Conservation (phyloP, 805 yeast genomes). For the Kluyveromyces nonfermentans region DNA sequence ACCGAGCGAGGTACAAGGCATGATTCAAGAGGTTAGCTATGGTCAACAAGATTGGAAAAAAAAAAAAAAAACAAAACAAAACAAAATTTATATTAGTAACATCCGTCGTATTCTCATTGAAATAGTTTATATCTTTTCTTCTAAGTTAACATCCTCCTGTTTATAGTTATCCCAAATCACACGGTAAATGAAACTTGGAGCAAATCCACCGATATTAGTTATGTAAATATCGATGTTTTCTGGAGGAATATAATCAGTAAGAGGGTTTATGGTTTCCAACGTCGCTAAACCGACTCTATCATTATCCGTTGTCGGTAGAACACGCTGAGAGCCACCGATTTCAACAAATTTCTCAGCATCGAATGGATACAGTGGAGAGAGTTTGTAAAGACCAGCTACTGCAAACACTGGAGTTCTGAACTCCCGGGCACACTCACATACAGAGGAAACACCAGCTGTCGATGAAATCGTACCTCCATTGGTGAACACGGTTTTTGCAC, state of each 20-base stretch:
- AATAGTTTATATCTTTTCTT: conserved; percentile 17
- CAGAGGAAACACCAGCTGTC: conserved; percentile 84
- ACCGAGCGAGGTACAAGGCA: conserved; percentile 65
- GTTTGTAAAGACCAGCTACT: conserved; percentile 86
- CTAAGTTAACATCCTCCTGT: conserved; percentile 66
- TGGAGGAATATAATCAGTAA: conserved; percentile 86
- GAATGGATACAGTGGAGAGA: conserved; percentile 88
- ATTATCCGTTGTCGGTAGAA: conserved; percentile 41
- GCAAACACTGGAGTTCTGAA: conserved; percentile 94
- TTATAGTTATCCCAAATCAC: conserved; percentile 91
- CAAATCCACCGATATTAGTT: conserved; percentile 92
- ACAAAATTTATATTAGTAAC: not conserved
- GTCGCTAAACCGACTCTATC: conserved; percentile 66
- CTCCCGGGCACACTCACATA: conserved; percentile 92
- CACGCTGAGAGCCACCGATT: conserved; percentile 66
- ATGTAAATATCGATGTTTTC: conserved; percentile 90
- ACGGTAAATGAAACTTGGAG: conserved; percentile 93
- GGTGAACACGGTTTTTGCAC: conserved; percentile 86
- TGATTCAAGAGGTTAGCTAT: too few relatives aligned
- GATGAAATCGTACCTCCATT: conserved; percentile 91
- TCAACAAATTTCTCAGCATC: conserved; percentile 76
- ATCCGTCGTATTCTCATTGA: not conserved
- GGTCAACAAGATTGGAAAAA: too few relatives aligned
- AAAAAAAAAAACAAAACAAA: not conserved
- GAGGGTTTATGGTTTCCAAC: conserved; percentile 56